These are phyloP conservation scores for Phylloporus scabripes DNA, from an alignment of 768 basidiomycete genomes.

Conservation along the genomic window DNA sequence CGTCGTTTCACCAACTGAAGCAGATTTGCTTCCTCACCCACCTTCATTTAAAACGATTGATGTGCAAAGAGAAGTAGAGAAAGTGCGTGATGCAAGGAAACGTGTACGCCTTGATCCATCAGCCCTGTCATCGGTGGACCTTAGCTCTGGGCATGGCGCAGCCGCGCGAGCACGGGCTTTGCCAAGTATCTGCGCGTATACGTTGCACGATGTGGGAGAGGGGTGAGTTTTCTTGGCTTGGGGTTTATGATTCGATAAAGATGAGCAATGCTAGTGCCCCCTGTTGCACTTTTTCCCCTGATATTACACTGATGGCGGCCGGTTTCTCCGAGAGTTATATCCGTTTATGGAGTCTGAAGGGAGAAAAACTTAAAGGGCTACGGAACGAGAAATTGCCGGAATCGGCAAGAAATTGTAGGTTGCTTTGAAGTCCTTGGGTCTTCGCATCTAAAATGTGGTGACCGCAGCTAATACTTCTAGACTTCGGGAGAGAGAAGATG, in stretches of 20 bases:
- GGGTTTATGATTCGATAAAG: slow-evolving; percentile 2
- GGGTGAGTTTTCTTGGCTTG: slow-evolving; percentile 50
- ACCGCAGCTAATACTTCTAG: slow-evolving; percentile 49
- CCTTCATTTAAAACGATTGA: slow-evolving; percentile 79
- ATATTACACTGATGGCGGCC: slow-evolving; percentile 88
- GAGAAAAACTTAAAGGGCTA: slow-evolving; percentile 75
- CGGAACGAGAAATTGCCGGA: slow-evolving; percentile 69
- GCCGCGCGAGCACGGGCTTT: slow-evolving; percentile 55
- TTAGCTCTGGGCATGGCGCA: slow-evolving; percentile 52
- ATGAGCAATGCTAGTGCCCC: slow-evolving; percentile 52
- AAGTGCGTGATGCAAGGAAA: slow-evolving; percentile 84
- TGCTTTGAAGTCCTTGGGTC: neutral
- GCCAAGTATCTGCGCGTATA: slow-evolving; percentile 94
- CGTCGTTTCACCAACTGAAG: slow-evolving; percentile 55
- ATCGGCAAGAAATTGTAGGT: slow-evolving; percentile 66
- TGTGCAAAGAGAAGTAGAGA: slow-evolving; percentile 85
- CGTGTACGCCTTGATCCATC: slow-evolving; percentile 87
- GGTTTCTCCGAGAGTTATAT: slow-evolving; percentile 97
- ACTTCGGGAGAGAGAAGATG: slow-evolving; percentile 73
- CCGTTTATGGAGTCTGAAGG: slow-evolving; percentile 90
- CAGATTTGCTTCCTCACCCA: slow-evolving; percentile 78
- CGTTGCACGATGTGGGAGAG: slow-evolving; percentile 91
- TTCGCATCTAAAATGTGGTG: slow-evolving; percentile 2
- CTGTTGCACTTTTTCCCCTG: slow-evolving; percentile 83
- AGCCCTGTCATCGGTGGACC: slow-evolving; percentile 50